Evolutionary conservation across 805 yeast genomes (phyloP), one percentile per base, ranked within the genome.

Genomic region (Saccharomycopsis sp.): DNA sequence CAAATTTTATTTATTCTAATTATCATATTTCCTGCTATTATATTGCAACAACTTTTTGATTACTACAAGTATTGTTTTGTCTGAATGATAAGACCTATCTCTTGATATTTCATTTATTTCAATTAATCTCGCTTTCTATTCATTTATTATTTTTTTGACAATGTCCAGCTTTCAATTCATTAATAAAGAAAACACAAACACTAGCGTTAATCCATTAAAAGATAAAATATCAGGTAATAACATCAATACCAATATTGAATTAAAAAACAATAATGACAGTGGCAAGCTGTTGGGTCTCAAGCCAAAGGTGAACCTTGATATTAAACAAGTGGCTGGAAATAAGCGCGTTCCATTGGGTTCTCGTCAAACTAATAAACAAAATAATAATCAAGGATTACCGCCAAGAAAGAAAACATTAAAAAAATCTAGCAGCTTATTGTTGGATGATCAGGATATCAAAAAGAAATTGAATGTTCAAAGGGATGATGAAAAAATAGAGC

Each of bases 381-480:
- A n/a, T n/a, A n/a, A n/a, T n/a, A n/a, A n/a, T n/a, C n/a, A n/a
- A n/a, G n/a, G n/a, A n/a, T n/a, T n/a, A n/a, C n/a, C 22, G 39
- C 22, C 13, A 9, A 11, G 20, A 8, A 41, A 40, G 23, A 44
- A 48, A 26, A 40, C 48, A 5, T 28, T 48, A 17, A 43, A 44
- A 21, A 35, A 41, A 16, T 23, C 44, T 8, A 43, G 32, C 28
- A 43, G 47, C 23, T 41, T 49, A 14, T 37, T 38, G 14, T 31
- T 49, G 24, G 37, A 21, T 13, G 41, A 42, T 29, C 31, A 38
- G 16, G 50, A 43, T 16, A 19, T 47, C 16, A 38, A 43, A 17
- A 45, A 43, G 41, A 49, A 45, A 21, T 37, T 49, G n/a, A 24
- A 44, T 14, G 50, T 49, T 5, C 50, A 49, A 27, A 49, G 45